These are phyloP conservation scores for Thelephora ganbajun DNA, from an alignment of 768 basidiomycete species.

Conservation along the genomic window DNA sequence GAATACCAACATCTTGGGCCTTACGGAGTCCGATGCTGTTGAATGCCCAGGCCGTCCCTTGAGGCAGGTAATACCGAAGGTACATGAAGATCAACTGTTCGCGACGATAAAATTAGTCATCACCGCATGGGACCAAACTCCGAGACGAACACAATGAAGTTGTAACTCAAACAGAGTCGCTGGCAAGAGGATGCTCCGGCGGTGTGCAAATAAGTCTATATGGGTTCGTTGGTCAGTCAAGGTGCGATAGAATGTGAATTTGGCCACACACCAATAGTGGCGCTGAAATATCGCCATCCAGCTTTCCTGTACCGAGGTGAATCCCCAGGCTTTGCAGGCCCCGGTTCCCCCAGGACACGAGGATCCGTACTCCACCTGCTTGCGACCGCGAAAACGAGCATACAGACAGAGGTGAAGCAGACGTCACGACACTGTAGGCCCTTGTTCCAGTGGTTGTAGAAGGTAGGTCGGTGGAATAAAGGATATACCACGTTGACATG, in stretches of 20 bases:
- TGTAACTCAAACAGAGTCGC: conserved; percentile 23
- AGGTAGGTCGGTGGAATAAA: conserved; percentile 58
- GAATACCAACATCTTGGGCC: conserved; percentile 40
- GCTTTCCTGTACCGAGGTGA: neutral
- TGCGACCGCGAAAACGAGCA: conserved; percentile 55
- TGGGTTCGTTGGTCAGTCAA: conserved; percentile 4
- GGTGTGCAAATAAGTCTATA: conserved; percentile 37
- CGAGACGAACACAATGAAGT: neutral
- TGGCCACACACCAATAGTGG: neutral
- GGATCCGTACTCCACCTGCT: conserved; percentile 52
- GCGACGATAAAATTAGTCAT: conserved; percentile 5
- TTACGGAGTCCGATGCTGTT: conserved; percentile 28
- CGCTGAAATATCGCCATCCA: conserved; percentile 9
- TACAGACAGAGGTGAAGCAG: conserved; percentile 48
- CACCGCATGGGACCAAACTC: conserved; percentile 7
- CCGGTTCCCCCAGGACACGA: conserved; percentile 26
- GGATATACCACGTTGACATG: conserved; percentile 47
- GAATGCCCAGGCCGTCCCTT: conserved; percentile 32
- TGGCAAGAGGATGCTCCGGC: conserved; percentile 38
- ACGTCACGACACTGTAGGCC: conserved; percentile 31
- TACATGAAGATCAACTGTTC: conserved; percentile 32
- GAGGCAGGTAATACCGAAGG: conserved; percentile 31
- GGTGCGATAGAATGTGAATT: neutral
- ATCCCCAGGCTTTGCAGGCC: neutral
- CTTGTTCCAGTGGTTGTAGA: conserved; percentile 44